Conservation (phyloP, 371 early-diverging fungal genomes). For the Dinochytrium kinnereticum region DNA sequence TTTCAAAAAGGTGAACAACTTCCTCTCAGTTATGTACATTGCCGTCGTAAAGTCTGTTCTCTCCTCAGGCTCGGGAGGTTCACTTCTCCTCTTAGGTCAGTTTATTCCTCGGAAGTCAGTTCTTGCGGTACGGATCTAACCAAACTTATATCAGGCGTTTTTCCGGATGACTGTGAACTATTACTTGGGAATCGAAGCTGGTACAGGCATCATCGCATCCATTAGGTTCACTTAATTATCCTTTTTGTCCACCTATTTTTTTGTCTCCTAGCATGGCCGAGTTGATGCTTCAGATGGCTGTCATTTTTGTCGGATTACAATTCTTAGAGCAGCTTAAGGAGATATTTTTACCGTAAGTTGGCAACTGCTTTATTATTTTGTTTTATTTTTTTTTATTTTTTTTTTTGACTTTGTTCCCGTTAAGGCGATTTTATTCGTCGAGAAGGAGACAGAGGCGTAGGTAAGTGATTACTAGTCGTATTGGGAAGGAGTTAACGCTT, state of each 20-base stretch:
- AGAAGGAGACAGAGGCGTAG: background rate
- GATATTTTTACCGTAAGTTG: constrained; percentile 45
- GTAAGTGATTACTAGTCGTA: background rate
- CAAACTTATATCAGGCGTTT: background rate
- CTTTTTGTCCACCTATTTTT: no score
- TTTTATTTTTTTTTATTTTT: background rate
- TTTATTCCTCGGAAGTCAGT: background rate
- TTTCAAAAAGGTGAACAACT: constrained; percentile 54
- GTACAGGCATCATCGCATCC: no score
- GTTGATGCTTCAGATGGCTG: constrained; percentile 58
- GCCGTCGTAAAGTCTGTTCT: constrained; percentile 49
- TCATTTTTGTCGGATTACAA: constrained; percentile 61
- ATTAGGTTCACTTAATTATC: no score
- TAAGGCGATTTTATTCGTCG: background rate
- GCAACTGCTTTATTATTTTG: no score
- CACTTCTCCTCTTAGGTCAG: no score
- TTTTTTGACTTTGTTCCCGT: background rate
- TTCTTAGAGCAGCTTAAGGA: constrained; percentile 51
- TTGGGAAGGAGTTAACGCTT: background rate
- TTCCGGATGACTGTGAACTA: constrained; percentile 5
- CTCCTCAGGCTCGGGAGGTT: background rate
- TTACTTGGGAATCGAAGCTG: constrained; percentile 28
- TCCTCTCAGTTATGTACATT: constrained; percentile 57
- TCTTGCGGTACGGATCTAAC: background rate
- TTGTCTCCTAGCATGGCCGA: constrained; percentile 58